Conservation (phyloP, 192 early-diverging fungal species). For the Coemansia sp. region DNA sequence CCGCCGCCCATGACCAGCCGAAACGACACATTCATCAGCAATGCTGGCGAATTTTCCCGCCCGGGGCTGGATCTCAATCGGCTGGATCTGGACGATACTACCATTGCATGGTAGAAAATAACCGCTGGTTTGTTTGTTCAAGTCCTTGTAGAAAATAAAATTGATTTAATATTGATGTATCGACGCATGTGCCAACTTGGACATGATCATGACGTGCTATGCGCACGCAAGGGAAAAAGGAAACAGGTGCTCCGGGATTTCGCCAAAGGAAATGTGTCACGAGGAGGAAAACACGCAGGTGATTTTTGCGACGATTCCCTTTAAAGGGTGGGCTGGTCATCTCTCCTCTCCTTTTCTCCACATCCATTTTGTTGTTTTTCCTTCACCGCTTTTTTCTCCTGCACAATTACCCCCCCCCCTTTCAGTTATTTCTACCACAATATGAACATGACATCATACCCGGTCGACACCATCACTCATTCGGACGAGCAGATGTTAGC, state of each 20-base stretch:
- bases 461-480: neutral
- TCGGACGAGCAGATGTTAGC: slow-evolving; percentile 2
- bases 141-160: neutral
- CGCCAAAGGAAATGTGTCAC: no score
- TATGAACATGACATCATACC: neutral
- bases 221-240: no score
- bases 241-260: no score
- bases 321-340: no score
- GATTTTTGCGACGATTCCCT: no score
- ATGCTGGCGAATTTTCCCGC: slow-evolving; percentile 18
- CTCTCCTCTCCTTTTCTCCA: no score
- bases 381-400: neutral
- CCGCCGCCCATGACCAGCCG: slow-evolving; percentile 18
- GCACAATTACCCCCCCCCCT: neutral
- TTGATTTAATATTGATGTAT: neutral
- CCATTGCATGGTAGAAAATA: slow-evolving; percentile 14
- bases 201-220: no score
- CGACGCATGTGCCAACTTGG: no score
- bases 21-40: neutral
- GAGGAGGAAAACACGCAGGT: no score
- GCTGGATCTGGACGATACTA: slow-evolving; percentile 13
- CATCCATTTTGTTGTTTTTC: neutral
- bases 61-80: slow-evolving; percentile 37
- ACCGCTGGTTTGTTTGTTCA: neutral
- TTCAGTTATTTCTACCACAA: neutral